These are phyloP conservation scores for Mollisiaceae sp. DNA, from an alignment of 2,329 filamentous ascomycete genomes.

Conservation along the genomic window DNA sequence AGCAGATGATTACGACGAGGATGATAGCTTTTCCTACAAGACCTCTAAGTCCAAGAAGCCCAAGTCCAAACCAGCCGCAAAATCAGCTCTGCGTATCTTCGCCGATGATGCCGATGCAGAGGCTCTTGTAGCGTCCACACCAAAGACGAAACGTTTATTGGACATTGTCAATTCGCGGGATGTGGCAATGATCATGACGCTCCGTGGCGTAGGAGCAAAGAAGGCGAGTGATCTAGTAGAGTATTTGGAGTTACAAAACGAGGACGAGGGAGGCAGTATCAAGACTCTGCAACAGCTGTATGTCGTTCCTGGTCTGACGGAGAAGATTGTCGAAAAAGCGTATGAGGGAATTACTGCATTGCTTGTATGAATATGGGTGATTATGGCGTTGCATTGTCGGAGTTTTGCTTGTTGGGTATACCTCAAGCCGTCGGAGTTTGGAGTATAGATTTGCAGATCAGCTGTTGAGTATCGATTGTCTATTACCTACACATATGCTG, in stretches of 20 bases:
- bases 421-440: not conserved
- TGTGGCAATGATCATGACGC: slow-evolving; percentile 64
- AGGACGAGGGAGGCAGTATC: slow-evolving; percentile 50
- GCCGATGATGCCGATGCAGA: slow-evolving; percentile 49
- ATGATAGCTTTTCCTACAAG: slow-evolving; percentile 42
- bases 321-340: slow-evolving; percentile 60
- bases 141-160: slow-evolving; percentile 64
- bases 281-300: slow-evolving; percentile 57
- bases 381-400: slow-evolving; percentile 30
- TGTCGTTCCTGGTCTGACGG: slow-evolving; percentile 61
- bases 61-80: slow-evolving; percentile 41
- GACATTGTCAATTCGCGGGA: slow-evolving; percentile 77
- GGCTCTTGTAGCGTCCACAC: slow-evolving; percentile 43
- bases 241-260: slow-evolving; percentile 53
- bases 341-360: slow-evolving; percentile 42
- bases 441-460: slow-evolving; percentile 2
- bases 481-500: not conserved
- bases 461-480: slow-evolving; percentile 9
- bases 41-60: slow-evolving; percentile 39
- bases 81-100: slow-evolving; percentile 37
- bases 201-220: slow-evolving; percentile 75
- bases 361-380: slow-evolving; percentile 30
- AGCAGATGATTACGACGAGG: slow-evolving; percentile 48
- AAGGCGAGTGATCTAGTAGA: slow-evolving; percentile 67
- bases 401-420: slow-evolving; percentile 20